Conservation (phyloP, 257 asterid genomes). For the Scutellaria baicalensis region DNA sequence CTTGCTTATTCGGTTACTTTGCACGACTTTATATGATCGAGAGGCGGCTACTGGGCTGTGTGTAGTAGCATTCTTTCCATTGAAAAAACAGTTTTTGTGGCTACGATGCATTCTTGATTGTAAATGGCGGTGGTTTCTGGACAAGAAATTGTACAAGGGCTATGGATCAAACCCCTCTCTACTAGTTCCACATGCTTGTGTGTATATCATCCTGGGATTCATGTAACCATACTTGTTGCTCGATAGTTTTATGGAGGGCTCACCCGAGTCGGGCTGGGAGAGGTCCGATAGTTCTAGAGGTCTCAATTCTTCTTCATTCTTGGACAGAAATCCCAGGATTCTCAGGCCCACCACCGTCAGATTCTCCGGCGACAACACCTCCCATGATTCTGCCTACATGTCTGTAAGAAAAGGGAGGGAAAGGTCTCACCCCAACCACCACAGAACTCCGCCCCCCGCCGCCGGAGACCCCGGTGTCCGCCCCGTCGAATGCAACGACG, state of each 20-base stretch:
- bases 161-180: slow-evolving; percentile 15
- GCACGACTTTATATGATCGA: slow-evolving; percentile 5
- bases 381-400: slow-evolving; percentile 46
- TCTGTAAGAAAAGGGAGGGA: slow-evolving; percentile 51
- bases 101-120: slow-evolving; percentile 29
- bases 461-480: slow-evolving; percentile 10
- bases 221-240: slow-evolving; percentile 20
- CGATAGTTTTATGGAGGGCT: slow-evolving; percentile 69
- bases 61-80: too few species aligned
- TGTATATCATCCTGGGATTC: slow-evolving; percentile 32
- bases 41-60: not conserved
- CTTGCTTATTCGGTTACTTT: not conserved
- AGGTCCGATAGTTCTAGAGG: slow-evolving; percentile 62
- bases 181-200: slow-evolving; percentile 8
- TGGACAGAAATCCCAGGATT: slow-evolving; percentile 43
- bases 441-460: slow-evolving; percentile 16
- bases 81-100: not conserved
- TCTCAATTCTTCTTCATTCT: slow-evolving; percentile 41
- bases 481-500: slow-evolving; percentile 41
- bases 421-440: not conserved
- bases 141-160: slow-evolving; percentile 14
- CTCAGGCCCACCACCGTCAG: slow-evolving; percentile 32
- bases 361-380: slow-evolving; percentile 39
- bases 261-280: slow-evolving; percentile 80
- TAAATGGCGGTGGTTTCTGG: slow-evolving; percentile 31